phyloP scores from a whole-genome alignment of 768 basidiomycete genomes.

The Flagelloscypha sp. region DNA sequence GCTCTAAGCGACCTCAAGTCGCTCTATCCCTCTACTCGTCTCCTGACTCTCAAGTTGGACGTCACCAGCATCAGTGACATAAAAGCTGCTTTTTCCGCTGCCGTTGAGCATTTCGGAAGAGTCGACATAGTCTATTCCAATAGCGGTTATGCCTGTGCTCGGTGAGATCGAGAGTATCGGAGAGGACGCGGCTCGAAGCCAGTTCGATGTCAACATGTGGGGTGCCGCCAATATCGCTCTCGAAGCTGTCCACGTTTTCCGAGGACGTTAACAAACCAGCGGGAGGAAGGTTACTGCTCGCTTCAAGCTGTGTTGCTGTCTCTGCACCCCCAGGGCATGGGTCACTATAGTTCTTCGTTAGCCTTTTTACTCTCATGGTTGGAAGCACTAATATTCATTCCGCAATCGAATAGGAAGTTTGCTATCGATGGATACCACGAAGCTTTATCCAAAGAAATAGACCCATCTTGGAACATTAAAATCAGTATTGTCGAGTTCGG shows the following conservation, averaged over 20 bases:
- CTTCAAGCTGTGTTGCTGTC: slow-evolving; percentile 19
- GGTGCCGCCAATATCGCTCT: slow-evolving; percentile 19
- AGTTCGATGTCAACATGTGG: slow-evolving; percentile 20
- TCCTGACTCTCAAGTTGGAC: slow-evolving; percentile 24
- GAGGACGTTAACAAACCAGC: slow-evolving; percentile 26
- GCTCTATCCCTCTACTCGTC: slow-evolving; percentile 16
- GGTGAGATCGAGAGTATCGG: slow-evolving; percentile 17
- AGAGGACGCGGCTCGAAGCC: slow-evolving; percentile 13
- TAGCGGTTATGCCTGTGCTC: slow-evolving; percentile 16
- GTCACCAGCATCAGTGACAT: slow-evolving; percentile 20
- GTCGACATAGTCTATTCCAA: slow-evolving; percentile 32
- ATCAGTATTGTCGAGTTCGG: no score
- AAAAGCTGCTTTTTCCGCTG: slow-evolving; percentile 17
- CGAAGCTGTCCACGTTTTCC: slow-evolving; percentile 23
- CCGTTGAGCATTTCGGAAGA: slow-evolving; percentile 21
- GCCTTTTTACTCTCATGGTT: no score
- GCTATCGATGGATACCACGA: no score
- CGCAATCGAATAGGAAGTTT: no score
- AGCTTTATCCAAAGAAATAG: no score
- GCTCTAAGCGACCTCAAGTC: slow-evolving; percentile 18
- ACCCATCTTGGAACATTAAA: no score
- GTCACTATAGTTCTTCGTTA: slow-evolving; percentile 19
- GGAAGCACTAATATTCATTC: no score
- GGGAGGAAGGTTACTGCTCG: slow-evolving; percentile 26
- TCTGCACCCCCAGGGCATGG: background rate